Conservation (phyloP, 1,284 basidiomycete genomes). For the Wallemia mellicola region DNA sequence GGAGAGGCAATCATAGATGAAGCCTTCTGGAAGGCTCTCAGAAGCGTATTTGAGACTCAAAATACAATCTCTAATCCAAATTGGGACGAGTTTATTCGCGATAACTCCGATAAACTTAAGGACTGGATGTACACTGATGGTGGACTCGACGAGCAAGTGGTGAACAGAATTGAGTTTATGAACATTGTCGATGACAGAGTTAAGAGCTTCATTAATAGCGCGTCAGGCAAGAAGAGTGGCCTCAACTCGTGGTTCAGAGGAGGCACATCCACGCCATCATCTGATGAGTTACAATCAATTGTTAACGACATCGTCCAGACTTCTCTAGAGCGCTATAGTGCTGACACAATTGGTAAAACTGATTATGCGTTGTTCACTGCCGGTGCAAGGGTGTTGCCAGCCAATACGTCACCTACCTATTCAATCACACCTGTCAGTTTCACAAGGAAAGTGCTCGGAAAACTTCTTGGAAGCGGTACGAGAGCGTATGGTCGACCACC, state of each 20-base stretch:
- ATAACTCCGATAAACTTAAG: conserved; percentile 15
- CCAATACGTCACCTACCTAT: conserved; percentile 44
- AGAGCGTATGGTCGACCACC: conserved; percentile 47
- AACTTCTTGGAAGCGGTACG: conserved; percentile 25
- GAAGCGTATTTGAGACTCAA: conserved; percentile 16
- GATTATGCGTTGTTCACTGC: conserved; percentile 65
- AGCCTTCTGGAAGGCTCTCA: conserved; percentile 19
- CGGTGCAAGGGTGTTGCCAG: conserved; percentile 50
- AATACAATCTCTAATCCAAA: conserved; percentile 5
- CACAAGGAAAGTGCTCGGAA: conserved; percentile 10
- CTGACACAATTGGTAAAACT: conserved; percentile 44
- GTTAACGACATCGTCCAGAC: conserved; percentile 41
- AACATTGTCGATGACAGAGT: conserved; percentile 2
- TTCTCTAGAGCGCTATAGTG: conserved; percentile 29
- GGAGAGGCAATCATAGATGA: conserved; percentile 18
- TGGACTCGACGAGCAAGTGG: conserved; percentile 7
- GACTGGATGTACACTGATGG: conserved; percentile 13
- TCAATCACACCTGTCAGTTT: conserved; percentile 24
- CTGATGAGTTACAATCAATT: conserved; percentile 15
- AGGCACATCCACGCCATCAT: neutral
- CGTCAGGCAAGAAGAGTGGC: neutral
- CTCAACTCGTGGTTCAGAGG: neutral
- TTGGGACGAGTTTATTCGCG: conserved; percentile 12
- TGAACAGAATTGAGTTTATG: neutral
- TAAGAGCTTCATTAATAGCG: neutral